Base-by-base conservation (phyloP, 2,329 filamentous ascomycete species). In the Sporothrix inflata region DNA sequence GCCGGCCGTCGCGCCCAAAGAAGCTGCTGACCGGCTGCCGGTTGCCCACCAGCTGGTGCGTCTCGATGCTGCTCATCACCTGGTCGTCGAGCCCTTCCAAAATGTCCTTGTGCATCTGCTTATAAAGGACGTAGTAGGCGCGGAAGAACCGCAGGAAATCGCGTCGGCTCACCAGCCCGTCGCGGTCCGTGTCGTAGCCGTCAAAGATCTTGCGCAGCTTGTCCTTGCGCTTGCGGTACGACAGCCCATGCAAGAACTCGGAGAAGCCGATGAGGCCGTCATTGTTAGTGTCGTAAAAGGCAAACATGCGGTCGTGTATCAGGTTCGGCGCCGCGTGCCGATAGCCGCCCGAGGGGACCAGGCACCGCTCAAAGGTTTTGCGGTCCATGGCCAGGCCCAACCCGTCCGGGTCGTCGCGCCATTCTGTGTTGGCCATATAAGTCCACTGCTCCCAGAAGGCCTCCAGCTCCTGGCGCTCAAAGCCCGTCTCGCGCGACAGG, bases 381-480 rank as follows among this genome's bases (percentile, higher is more conserved):
- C 94, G 90, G 79, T 98, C 94, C 84, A 98, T 97, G 45, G 94
- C 96, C 76, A 95, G 86, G 71, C 88, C 85, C 55, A 98, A 86
- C 27, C 90, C 87, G 76, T 92, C 90, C 0, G 94, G 92, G 78
- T 98, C 95, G 21, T 91, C 88, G 45, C 89, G 84, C 91, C 92
- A 97, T 79, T 95, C 91, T 6, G 91, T 91, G 76, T 92, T 95
- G 55, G 95, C 95, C 81, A 98, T 91, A 79, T 94, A 98, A 5
- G 93, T 94, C 87, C 97, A 99, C 79, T 98, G 95, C 78, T 98
- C 95, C 91, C 94, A 98, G 55, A 97, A 89, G 7, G 94, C 95
- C 81, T 98, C 95, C 6, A 99, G 84, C 80, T 97, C 94, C 1
- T 94, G 91, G 38, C 92, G 88, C 78, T 98, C 94, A 81, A 97